A percentile compares a stretch with the other conserved stretches of the same genome.
phyloP scores from a whole-genome alignment of 2,329 filamentous ascomycete species.

The Colletotrichum acutatum region DNA sequence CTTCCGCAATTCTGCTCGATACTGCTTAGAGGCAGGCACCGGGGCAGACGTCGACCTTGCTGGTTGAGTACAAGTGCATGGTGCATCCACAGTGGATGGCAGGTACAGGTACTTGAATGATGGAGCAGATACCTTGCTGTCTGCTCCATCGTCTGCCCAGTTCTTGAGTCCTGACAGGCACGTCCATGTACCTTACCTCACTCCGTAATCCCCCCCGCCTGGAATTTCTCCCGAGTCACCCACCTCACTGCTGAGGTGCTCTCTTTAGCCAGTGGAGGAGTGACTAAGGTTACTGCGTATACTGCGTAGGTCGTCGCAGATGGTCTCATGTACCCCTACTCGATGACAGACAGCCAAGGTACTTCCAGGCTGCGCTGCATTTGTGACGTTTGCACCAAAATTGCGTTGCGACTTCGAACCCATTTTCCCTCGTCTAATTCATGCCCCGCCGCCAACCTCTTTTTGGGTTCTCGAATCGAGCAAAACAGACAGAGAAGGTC shows the following conservation, averaged over 20 bases:
- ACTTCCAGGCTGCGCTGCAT: conserved; percentile 8
- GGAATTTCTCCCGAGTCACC: too few relatives aligned
- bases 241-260: neutral
- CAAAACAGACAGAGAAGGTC: neutral
- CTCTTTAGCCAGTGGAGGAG: neutral
- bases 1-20: neutral
- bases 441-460: conserved; percentile 19
- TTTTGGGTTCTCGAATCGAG: neutral
- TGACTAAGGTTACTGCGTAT: neutral
- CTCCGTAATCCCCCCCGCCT: neutral
- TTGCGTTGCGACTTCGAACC: conserved; percentile 21
- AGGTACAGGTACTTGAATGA: neutral
- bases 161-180: neutral
- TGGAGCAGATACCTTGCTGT: neutral
- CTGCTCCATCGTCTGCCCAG: conserved; percentile 2
- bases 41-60: neutral
- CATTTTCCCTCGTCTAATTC: conserved; percentile 22
- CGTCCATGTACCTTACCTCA: neutral
- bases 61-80: neutral
- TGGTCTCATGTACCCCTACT: conserved; percentile 1
- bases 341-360: neutral
- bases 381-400: conserved; percentile 35
- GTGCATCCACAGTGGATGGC: neutral
- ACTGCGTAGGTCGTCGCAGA: neutral
- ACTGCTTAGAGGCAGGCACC: neutral